Base-by-base conservation (phyloP, 1,139 yeast genomes). In the Blastobotrys malaysiensis region DNA sequence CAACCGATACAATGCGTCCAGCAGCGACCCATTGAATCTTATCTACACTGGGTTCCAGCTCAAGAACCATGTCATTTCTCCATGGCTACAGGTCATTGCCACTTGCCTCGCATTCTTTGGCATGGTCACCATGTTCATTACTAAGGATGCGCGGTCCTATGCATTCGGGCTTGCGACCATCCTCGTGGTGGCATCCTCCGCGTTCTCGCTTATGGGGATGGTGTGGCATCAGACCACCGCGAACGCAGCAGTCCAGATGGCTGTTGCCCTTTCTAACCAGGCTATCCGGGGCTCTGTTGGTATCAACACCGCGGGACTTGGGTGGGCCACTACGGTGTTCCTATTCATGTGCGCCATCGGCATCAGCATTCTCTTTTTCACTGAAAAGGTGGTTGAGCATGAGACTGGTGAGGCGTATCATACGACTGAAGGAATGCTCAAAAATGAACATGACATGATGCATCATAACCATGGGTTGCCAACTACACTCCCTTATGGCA, bases 161-260 rank as follows among this genome's bases (percentile, higher is more conserved):
- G 61, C 57, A 18, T 59, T 61, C 51, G 58, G 63, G 2, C 31
- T 59, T 39, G 62, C 64, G 3, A 56, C 66, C 1, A 51, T 51
- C 9, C 46, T 55, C 21, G 55, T 61, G 26, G 47, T 60, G 2
- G 39, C 56, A 11, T 58, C 64, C 7, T 61, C 58, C 26, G 9
- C 61, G 21, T 52, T 64, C 26, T 47, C 56, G 18, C 55, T 65
- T 21, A 51, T 65, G 7, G 63, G 61, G 24, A 59, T 65, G 63
- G 59, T 62, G 13, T 65, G 68, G 65, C 69, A 65, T 50, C 68
- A 65, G 52, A 58, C 62, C 14, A 48, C 59, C 11, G 61, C 59
- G 21, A 53, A 54, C 44, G 57, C 60, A 14, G 56, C 61, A 13
- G 49, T 55, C 11, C 46, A 52, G 16, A 55, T 59, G 6, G 49